These are phyloP conservation scores for Lanmaoa pseudosensibilis DNA, from an alignment of 768 basidiomycete species.

Conservation along the genomic window DNA sequence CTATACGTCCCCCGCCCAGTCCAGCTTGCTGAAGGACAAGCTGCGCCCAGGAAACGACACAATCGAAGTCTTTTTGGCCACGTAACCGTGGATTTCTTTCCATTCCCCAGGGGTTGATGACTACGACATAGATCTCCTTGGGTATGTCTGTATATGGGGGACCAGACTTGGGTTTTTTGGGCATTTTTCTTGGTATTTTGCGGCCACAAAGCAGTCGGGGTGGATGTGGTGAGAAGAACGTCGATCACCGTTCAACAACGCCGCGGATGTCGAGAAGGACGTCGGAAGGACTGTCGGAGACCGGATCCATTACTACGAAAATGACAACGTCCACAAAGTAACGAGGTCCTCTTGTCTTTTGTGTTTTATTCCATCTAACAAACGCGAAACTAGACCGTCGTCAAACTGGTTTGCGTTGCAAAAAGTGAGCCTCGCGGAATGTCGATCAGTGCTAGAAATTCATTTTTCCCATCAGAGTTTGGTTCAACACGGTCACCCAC, in stretches of 20 bases:
- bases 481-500: constrained; percentile 8
- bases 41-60: constrained; percentile 27
- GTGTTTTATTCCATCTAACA: constrained; percentile 5
- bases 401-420: constrained; percentile 58
- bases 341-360: constrained; percentile 3
- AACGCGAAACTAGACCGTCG: constrained; percentile 35
- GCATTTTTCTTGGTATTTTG: constrained; percentile 12
- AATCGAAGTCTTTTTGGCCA: constrained; percentile 15
- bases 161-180: constrained; percentile 23
- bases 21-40: constrained; percentile 25
- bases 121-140: constrained; percentile 23
- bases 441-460: background rate
- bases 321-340: constrained; percentile 17
- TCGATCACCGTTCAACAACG: background rate
- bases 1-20: constrained; percentile 5
- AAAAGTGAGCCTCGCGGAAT: constrained; percentile 39
- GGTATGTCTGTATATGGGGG: constrained; percentile 29
- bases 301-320: constrained; percentile 6
- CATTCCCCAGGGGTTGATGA: constrained; percentile 28
- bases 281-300: constrained; percentile 17
- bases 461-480: constrained; percentile 3
- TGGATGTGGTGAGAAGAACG: background rate
- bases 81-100: constrained; percentile 6
- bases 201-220: background rate
- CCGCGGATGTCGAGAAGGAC: background rate